Base-by-base conservation (phyloP, 805 yeast species). In the Schwanniomyces polymorphus region DNA sequence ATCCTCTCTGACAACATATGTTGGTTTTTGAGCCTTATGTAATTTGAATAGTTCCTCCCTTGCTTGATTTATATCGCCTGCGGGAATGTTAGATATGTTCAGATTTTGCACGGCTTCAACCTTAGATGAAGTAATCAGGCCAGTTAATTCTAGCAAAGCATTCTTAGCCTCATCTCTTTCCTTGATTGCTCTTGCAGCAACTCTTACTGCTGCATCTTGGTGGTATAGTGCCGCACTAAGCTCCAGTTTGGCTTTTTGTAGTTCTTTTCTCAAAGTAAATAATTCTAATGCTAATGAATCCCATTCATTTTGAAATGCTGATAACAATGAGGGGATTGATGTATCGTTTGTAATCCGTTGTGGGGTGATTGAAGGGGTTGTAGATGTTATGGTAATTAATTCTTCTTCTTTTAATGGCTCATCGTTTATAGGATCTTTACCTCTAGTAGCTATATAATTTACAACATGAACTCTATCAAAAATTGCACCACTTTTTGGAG, bases 201-300 rank as follows among this genome's bases (percentile, higher is more conserved):
- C 97, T 46, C 91, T 72, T 3, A 87, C 83, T 2, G 97, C 96
- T 0, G 97, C 97, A 62, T 91, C 98, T 52, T 88, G 88, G 58
- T 85, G 86, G 58, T 90, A 91, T 35, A 91, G 68, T 0, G 96
- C 85, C 2, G 86, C 70, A 27, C 94, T 84, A 42, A 91, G 70
- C 57, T 90, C 92, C 54, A 86, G 81, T 48, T 86, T 78, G 1
- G 91, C 76, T 21, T 73, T 71, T 43, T 75, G 79, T 33, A 91
- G 72, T 55, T 86, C 90, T 60, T 88, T 86, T 50, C 94, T 76
- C 51, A 91, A 69, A 34, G 83, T 79, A 58, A 89, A 90, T 17
- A 86, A 75, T 59, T 92, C 97, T 43, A 91, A 69, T 26, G 92
- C 88, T 38, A 88, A 62, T 0, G 97, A 81, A 60, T 91, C 97